Base-by-base conservation (phyloP, 192 early-diverging fungal species). In the Piromyces finnis region DNA sequence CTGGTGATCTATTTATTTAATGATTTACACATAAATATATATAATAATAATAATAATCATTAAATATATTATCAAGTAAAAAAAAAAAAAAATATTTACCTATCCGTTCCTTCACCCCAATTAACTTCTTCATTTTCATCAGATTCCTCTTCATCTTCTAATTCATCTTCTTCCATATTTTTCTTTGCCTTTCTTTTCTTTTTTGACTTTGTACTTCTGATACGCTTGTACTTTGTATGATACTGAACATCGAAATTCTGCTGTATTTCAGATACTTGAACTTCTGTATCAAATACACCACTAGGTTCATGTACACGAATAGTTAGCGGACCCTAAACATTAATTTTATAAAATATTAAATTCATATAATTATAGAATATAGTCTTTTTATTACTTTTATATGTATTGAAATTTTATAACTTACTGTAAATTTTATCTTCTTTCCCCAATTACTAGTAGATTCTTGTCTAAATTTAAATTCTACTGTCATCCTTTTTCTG, bases 221-320 rank as follows among this genome's bases (percentile, higher is more conserved):
- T 96, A 83, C 96, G 93, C 87, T 98, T 98, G 85, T 99, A 98
- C 86, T 98, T 98, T 22, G 96, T 97, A 85, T 98, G 96, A 84
- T 97, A 99, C 79, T 92, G 93, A 27, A 98, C 92, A 81, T 98
- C 95, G 78, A 93, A 94, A 36, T 92, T 89, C 82, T 96, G 91
- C 30, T 86, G 81, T 27, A 82, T 81, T 77, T 93, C 93, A 39
- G 93, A 91, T 77, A 99, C 92, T 51, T 94, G 81, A 26, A 91
- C 83, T 80, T 91, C 86, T 12, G 87, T 90, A 37, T 90, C 89
- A 82, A 89, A 89, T 5, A 78, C 84, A 27, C 87, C 88, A n/a
- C 82, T 82, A 26, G 89, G 89, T 82, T 90, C 89, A 59, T 89
- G 88, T 16, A 90, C 84, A 29, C 88, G 85, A 26, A 91, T 84